Percentiles rank a stretch among this genome's conserved stretches.
These are phyloP conservation scores for Prunus fruticosa DNA, from an alignment of 306 rosid species.

Conservation along the genomic window DNA sequence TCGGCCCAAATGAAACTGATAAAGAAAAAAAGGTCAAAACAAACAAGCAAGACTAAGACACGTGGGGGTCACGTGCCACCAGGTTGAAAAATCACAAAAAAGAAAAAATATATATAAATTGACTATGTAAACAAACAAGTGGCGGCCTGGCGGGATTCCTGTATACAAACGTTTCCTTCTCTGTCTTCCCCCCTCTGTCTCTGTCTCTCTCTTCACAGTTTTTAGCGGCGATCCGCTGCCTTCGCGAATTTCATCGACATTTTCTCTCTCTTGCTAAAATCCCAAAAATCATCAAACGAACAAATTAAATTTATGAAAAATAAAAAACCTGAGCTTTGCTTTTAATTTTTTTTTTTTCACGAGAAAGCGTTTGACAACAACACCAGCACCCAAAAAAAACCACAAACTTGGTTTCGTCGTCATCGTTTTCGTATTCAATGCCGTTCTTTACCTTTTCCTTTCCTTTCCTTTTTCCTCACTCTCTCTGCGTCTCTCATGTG, in stretches of 20 bases:
- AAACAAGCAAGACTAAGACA: neutral
- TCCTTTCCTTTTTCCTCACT: constrained; percentile 2
- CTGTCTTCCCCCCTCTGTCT: too few relatives aligned
- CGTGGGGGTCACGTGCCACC: neutral
- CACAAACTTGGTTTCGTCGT: neutral
- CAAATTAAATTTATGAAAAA: neutral
- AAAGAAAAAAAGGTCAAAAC: too few relatives aligned
- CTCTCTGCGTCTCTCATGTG: constrained; percentile 1
- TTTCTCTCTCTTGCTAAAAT: neutral
- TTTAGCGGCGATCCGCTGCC: constrained; percentile 20
- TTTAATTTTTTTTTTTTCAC: neutral
- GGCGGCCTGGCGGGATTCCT: constrained; percentile 19
- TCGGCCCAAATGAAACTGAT: too few relatives aligned
- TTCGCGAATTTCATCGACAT: neutral
- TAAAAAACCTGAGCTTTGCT: neutral
- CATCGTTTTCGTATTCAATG: neutral
- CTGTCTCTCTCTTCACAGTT: neutral
- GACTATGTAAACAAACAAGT: too few relatives aligned
- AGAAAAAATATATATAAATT: too few relatives aligned
- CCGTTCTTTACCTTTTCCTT: neutral
- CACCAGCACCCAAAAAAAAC: too few relatives aligned
- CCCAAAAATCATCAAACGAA: neutral
- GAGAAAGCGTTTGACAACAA: constrained; percentile 10
- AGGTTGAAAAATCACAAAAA: neutral
- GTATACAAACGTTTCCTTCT: constrained; percentile 10